Evolutionary conservation across 176 grass and related monocot genomes (phyloP).

Genomic region (Thinopyrum elongatum): DNA sequence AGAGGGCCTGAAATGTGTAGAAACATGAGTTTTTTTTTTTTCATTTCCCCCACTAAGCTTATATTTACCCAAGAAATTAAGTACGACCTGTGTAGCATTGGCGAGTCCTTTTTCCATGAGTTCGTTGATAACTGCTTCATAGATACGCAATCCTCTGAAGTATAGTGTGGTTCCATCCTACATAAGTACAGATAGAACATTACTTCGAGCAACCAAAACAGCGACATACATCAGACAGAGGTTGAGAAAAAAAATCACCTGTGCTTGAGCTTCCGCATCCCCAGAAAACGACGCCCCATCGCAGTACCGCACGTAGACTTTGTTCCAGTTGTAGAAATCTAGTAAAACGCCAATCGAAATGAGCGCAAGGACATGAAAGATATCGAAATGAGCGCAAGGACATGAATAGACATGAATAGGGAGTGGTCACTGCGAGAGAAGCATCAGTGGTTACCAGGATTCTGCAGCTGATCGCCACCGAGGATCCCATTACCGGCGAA

Average conservation of each 20-base stretch:
- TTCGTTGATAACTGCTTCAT: conserved; percentile 52
- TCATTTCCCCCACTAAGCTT: background rate
- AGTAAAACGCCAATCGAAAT: background rate
- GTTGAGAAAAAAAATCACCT: background rate
- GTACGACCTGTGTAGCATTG: conserved; percentile 63
- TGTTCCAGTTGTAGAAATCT: conserved; percentile 3
- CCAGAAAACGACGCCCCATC: background rate
- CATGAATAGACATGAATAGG: too few species aligned
- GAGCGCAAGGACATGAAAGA: background rate
- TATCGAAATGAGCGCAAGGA: background rate
- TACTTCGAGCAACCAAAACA: background rate
- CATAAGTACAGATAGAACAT: background rate
- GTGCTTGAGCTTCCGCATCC: background rate
- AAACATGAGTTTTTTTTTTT: background rate
- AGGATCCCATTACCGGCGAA: background rate
- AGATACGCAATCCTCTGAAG: conserved; percentile 77
- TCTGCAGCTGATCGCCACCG: background rate
- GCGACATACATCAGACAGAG: background rate
- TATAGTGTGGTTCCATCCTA: background rate
- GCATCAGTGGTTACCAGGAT: background rate
- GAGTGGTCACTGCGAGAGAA: background rate
- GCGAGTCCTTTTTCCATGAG: conserved; percentile 56
- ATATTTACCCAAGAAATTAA: background rate
- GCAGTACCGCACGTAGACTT: background rate
- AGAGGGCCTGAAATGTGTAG: conserved; percentile 44